Base-by-base conservation (phyloP, 371 early-diverging fungal species). In the Mucor racemosus region DNA sequence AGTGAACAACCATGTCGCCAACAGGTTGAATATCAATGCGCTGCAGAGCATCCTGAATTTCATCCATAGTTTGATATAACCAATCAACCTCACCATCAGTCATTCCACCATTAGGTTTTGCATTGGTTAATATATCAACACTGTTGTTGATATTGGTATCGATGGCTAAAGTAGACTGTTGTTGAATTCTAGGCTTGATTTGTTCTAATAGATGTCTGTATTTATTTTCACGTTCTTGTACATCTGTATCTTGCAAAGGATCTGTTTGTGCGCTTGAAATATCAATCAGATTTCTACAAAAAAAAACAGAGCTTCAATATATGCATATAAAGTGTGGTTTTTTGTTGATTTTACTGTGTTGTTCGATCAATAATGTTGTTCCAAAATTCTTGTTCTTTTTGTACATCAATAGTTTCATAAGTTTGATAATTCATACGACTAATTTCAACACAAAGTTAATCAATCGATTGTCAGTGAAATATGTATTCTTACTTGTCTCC, bases 171-270 rank as follows among this genome's bases (percentile, higher is more conserved):
- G 14, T 42, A n/a, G 26, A n/a, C 7, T 36, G 33, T 13, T 46
- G 15, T 0, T 14, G 50, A 11, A 21, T 5, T 36, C 38, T 64
- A 11, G 58, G 50, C n/a, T 97, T 97, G 90, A 97, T 94, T n/a
- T 95, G 88, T 35, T 68, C 69, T 11, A 80, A 56, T 15, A 79
- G 53, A 8, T 71, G 59, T 42, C 65, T 69, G 54, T 84, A 84
- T 67, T 74, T 76, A 41, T 68, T 77, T n/a, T 68, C 67, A 21
- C 84, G 74, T 64, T 84, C 84, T 65, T 81, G 74, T 3, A 76
- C 71, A 64, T 84, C 84, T 55, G 73, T 78, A 15, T 69, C 74
- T 63, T 82, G 84, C 31, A 84, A 53, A 31, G 77, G 79, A 55
- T 84, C 84, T 11, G 81, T 72, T 42, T 73, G 72, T 53, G 74